Evolutionary conservation across 305 asterid species (phyloP), one percentile per base, ranked within the genome.

Genomic region (Fraxinus paxiana): DNA sequence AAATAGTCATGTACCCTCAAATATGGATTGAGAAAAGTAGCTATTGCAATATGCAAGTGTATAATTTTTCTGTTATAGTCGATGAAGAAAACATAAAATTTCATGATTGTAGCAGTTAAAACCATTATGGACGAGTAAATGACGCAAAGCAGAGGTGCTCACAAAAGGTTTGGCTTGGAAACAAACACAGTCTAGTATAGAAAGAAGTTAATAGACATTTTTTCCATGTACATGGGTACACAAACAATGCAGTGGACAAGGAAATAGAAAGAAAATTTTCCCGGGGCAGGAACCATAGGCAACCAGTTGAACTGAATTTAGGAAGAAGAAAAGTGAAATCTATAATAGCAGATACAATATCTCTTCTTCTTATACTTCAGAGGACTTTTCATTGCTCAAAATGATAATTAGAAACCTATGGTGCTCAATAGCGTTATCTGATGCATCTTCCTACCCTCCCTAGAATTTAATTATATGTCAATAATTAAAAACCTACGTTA

Each of bases 391-490:
- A 3, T 17, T 48, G 69, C 51, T 18, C 59, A 18, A 54, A 51
- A 72, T 31, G 72, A 35, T 18, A 8, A 13, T 79, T 51, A 65
- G 73, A 65, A 65, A 65, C 77, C 67, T 37, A 35, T 12, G 26
- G 73, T 56, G 20, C 74, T 76, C 73, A 26, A 65, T 71, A 37
- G 83, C 31, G 31, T 37, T 61, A 28, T 61, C 46, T 28, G 31
- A 46, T 70, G 12, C 70, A 77, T 56, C 77, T 37, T 73, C 81
- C 65, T 35, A 75, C 74, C 38, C 61, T 37, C 82, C 75, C n/a
- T 67, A 38, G 31, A 48, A 18, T 56, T 30, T 15, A 37, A 20
- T 26, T 26, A 67, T 28, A 65, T 24, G 61, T 10, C 77, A 33
- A 18, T 67, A 56, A 51, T n/a, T 37, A 6, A 4, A 20, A 33